phyloP scores from a whole-genome alignment of 1,139 yeast species.

The Geotrichum reessii region DNA sequence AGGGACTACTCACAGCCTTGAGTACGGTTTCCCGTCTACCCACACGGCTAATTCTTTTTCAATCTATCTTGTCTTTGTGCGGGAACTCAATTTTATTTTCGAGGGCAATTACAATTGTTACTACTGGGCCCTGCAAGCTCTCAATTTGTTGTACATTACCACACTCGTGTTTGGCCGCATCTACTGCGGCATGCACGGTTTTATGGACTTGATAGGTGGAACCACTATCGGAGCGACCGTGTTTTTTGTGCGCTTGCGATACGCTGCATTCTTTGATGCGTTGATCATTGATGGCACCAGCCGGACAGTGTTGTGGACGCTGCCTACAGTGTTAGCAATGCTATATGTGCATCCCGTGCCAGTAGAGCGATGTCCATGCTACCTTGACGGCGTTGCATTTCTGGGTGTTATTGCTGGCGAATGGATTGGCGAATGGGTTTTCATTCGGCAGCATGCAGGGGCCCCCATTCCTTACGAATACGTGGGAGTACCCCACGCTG shows the following conservation, averaged over 20 bases:
- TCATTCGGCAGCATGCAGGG: not conserved
- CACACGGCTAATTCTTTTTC: constrained; percentile 92
- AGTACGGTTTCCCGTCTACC: constrained; percentile 91
- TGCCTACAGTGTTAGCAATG: constrained; percentile 39
- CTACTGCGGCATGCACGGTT: constrained; percentile 98
- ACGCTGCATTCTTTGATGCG: constrained; percentile 19
- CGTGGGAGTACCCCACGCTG: not conserved
- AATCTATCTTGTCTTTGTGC: constrained; percentile 52
- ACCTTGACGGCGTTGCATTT: constrained; percentile 91
- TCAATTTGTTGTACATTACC: constrained; percentile 46
- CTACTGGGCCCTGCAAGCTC: constrained; percentile 15
- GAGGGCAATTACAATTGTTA: not conserved
- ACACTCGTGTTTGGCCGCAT: constrained; percentile 74
- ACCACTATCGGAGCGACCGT: constrained; percentile 50
- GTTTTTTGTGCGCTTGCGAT: constrained; percentile 24
- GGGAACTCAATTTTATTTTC: not conserved
- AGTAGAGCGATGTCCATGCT: constrained; percentile 92
- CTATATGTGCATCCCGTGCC: constrained; percentile 76
- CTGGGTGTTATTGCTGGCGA: constrained; percentile 81
- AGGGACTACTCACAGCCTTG: constrained; percentile 71
- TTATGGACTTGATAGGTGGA: constrained; percentile 68
- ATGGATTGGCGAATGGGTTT: constrained; percentile 50
- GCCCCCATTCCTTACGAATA: constrained; percentile 6
- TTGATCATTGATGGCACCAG: constrained; percentile 1
- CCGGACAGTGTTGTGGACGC: constrained; percentile 36